Base-by-base conservation (phyloP, 2,329 filamentous ascomycete species). In the Sclerotinia borealis region DNA sequence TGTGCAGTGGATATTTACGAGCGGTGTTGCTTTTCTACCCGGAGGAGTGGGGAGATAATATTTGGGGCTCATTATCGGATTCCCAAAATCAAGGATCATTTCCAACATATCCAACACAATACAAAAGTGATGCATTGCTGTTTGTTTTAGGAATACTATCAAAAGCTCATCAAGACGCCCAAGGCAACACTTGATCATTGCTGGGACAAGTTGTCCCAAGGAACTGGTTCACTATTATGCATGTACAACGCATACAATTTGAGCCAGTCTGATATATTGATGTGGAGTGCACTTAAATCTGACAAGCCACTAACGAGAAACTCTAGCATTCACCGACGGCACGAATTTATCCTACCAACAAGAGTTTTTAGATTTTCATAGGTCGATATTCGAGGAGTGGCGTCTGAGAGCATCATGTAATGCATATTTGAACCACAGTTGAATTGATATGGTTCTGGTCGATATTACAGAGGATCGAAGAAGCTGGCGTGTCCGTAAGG, bases 81-180 rank as follows among this genome's bases (percentile, higher is more conserved):
- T 63, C 37, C 51, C 62, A 71, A 68, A 66, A 68, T 66, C 63
- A 70, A 64, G 66, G 59, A 61, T 58, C 50, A 55, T 66, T 61
- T 59, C n/a, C 41, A 58, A 55, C 37, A 55, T 41, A 41, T 34
- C 55, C 47, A 61, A 61, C 37, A 37, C 37, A 37, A 47, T 43
- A 47, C 29, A 36, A 34, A 25, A 34, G 43, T 47, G 55, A 45
- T 55, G 34, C 59, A 55, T 41, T 61, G 27, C 37, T 43, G n/a
- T 19, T 54, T 55, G 36, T 37, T 55, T 29, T 47, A 10, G 47
- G 34, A 29, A 36, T 15, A 63, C 22, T 34, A 54, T 34, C 29
- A 34, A 25, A 49, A 11, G n/a, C 29, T n/a, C 50, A 17, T 34
- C 36, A 43, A 43, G 34, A 43, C 55, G 55, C 47, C 34, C 27